Evolutionary conservation across 225 moss, liverwort and hornwort genomes (phyloP).

Genomic region (Physcomitrium patens): DNA sequence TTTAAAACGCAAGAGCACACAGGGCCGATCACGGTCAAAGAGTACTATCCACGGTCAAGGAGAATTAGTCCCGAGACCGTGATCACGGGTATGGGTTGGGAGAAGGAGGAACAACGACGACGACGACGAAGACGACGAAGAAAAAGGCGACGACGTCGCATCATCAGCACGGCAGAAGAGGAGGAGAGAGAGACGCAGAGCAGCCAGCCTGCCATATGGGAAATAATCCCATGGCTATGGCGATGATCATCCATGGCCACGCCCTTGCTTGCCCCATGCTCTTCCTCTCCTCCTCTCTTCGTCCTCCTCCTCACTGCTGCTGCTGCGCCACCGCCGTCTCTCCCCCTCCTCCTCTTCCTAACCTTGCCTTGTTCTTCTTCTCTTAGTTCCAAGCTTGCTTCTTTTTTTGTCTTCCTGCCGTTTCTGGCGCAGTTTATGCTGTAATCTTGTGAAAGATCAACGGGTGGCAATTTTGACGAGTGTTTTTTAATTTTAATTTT

Average conservation of each 20-base stretch:
- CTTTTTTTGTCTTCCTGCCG: too few relatives aligned
- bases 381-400: not conserved
- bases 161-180: constrained; percentile 5
- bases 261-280: not conserved
- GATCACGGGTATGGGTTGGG: not conserved
- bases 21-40: too few relatives aligned
- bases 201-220: not conserved
- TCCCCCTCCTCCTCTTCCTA: not conserved
- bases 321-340: not conserved
- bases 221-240: constrained; percentile 28
- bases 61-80: too few relatives aligned
- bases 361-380: not conserved
- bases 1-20: too few relatives aligned
- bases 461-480: constrained; percentile 3
- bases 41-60: too few relatives aligned
- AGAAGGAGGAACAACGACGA: not conserved
- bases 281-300: not conserved
- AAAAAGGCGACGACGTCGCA: not conserved
- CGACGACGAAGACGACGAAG: constrained; percentile 7
- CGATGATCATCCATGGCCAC: constrained; percentile 24
- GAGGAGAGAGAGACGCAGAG: not conserved
- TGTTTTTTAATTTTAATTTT: too few relatives aligned
- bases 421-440: too few relatives aligned
- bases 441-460: not conserved
- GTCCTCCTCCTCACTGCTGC: not conserved